Evolutionary conservation across 2,329 filamentous ascomycete species (phyloP), one percentile per base, ranked within the genome.

Genomic region (Diatrype stigma): DNA sequence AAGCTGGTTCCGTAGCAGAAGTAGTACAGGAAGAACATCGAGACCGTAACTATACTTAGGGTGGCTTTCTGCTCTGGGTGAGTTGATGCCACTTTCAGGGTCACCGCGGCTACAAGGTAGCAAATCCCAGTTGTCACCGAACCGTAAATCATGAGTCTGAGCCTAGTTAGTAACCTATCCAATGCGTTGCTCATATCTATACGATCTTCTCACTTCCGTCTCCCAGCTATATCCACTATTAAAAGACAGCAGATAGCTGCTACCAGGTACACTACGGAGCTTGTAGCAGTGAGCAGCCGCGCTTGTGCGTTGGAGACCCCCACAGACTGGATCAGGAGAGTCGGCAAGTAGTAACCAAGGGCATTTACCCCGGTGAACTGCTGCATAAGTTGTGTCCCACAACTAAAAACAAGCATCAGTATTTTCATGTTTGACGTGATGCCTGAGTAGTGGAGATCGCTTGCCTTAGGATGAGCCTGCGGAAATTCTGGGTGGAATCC

Each of bases 11-110:
- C 26, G 10, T 30, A 30, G 26, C 26, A 50, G 12, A 54, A 52
- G 28, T 49, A 21, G 47, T 54, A 54, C 17, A 54, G 47, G 16
- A 72, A 68, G 0, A 72, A 71, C 14, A 74, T 45, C 1, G 66
- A 54, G 45, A 67, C 67, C 59, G 71, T 74, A 50, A 75, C 26
- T 30, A 30, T 30, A 30, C 26, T 30, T 10, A 30, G 10, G 10
- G 26, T 30, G 70, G 28, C 5, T 30, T 30, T 30, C 26, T 10
- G 26, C 26, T 30, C 26, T 30, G 51, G 48, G 51, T 53, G 55
- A 38, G 52, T 45, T 42, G 16, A 47, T 45, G 23, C 58, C 52
- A 42, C 56, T 50, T 44, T 59, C 49, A 42, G 49, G 42, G 42
- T 59, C 49, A 35, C 54, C 48, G 48, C 56, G 35, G 45, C 52